Evolutionary conservation across 345 rosid genomes (phyloP).

Genomic region (Erucastrum elatum): DNA sequence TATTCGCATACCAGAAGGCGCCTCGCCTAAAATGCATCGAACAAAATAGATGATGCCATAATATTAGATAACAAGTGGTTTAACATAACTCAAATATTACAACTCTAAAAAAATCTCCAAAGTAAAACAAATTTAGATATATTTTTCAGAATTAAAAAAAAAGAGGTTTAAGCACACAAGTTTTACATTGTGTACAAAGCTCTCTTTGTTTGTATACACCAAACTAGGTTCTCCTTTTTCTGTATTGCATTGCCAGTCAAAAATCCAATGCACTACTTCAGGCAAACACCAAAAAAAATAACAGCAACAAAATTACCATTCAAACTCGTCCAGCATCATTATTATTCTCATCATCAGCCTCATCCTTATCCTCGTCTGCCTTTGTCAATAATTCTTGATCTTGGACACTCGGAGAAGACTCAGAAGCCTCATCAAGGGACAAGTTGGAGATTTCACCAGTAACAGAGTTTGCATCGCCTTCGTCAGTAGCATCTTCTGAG

Average conservation of each 20-base stretch:
- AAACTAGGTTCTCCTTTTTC: constrained; percentile 4
- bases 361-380: background rate
- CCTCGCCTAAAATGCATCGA: no score
- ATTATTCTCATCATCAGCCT: constrained; percentile 11
- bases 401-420: constrained; percentile 22
- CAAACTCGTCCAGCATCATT: constrained; percentile 25
- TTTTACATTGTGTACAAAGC: constrained; percentile 24
- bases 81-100: no score
- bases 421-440: constrained; percentile 35
- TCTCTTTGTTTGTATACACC: constrained; percentile 16
- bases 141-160: constrained; percentile 23
- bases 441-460: constrained; percentile 34
- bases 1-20: background rate
- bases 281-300: constrained; percentile 6
- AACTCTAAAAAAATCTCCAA: background rate
- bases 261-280: constrained; percentile 32
- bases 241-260: constrained; percentile 22
- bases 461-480: constrained; percentile 34
- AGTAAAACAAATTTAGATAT: background rate
- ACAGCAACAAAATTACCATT: background rate
- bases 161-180: constrained; percentile 25
- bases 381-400: constrained; percentile 24
- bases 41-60: background rate
- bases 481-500: constrained; percentile 41
- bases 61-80: no score